Evolutionary conservation across 2,329 filamentous ascomycete species (phyloP).

Genomic region (Penicillium paneum): DNA sequence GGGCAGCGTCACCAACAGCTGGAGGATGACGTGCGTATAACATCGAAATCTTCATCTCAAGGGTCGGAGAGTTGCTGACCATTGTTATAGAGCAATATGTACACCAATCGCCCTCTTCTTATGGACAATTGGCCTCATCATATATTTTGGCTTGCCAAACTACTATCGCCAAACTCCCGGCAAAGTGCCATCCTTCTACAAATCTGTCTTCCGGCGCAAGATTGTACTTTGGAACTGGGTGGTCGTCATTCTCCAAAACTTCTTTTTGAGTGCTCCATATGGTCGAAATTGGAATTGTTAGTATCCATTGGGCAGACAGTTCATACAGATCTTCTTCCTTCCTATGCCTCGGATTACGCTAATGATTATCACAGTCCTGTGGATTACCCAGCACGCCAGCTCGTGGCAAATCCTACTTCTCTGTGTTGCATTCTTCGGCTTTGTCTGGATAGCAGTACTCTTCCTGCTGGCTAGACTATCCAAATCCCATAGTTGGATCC

Average conservation of each 20-base stretch:
- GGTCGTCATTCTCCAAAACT: slow-evolving; percentile 63
- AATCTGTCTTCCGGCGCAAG: slow-evolving; percentile 59
- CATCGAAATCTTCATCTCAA: not conserved
- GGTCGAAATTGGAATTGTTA: slow-evolving; percentile 64
- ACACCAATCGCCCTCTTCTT: slow-evolving; percentile 58
- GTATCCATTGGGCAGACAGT: not conserved
- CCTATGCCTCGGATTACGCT: not conserved
- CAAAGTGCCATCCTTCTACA: slow-evolving; percentile 64
- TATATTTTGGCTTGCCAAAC: slow-evolving; percentile 62
- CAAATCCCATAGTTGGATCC: slow-evolving; percentile 62
- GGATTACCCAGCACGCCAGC: slow-evolving; percentile 55
- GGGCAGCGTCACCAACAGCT: slow-evolving; percentile 40
- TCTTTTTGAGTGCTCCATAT: slow-evolving; percentile 64
- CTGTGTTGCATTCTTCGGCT: slow-evolving; percentile 46
- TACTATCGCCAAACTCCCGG: slow-evolving; percentile 65
- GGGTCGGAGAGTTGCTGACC: slow-evolving; percentile 15
- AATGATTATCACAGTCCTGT: slow-evolving; percentile 46
- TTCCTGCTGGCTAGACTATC: slow-evolving; percentile 55
- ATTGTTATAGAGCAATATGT: slow-evolving; percentile 48
- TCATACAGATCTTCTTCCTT: too few species aligned
- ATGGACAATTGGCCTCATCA: slow-evolving; percentile 54
- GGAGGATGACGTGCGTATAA: slow-evolving; percentile 43
- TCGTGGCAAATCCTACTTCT: slow-evolving; percentile 58
- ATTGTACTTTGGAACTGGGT: slow-evolving; percentile 67
- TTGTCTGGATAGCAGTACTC: slow-evolving; percentile 53